Base-by-base conservation (phyloP, 75 land plant genomes). In the Pinus taeda region DNA sequence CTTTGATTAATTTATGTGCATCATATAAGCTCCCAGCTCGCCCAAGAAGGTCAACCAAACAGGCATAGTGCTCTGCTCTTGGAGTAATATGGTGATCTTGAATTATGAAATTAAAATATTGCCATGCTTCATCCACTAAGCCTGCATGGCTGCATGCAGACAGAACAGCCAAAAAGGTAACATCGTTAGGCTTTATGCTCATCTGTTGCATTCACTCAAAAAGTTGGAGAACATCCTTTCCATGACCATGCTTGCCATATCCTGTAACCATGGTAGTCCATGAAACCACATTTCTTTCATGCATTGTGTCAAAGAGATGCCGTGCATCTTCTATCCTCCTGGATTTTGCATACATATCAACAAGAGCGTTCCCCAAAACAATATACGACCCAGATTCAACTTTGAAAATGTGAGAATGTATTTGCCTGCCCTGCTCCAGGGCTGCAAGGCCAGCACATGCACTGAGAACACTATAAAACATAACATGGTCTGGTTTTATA, bases 81-180 rank as follows among this genome's bases (percentile, higher is more conserved):
- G 87, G 90, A 64, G 42, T 76, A 22, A 90, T 1, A 15, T 75
- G 75, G 77, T 76, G 57, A 6, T 74, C 76, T 11, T 76, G 12
- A 57, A 49, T 77, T 83, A 90, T 85, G 14, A 55, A 65, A 21
- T 33, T 64, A 73, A 90, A 90, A 60, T 66, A 71, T 0, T 3
- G 15, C 42, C 82, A 74, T 15, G 80, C 92, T 59, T 87, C 85
- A 49, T 76, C 77, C 15, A 87, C 81, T 24, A 85, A 45, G 42
- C 89, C 89, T 36, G 69, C 87, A 85, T 90, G 87, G 55, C 89
- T 79, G 76, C 92, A 90, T 18, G 92, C 85, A 75, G 83, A 75
- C 60, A 90, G 82, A 74, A 85, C 77, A 61, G 83, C 72, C 3
- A 81, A 24, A 75, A 87, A 78, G 21, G 91, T 86, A 9, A 86